Base-by-base conservation (phyloP, 2,329 filamentous ascomycete genomes). In the Claviceps africana region DNA sequence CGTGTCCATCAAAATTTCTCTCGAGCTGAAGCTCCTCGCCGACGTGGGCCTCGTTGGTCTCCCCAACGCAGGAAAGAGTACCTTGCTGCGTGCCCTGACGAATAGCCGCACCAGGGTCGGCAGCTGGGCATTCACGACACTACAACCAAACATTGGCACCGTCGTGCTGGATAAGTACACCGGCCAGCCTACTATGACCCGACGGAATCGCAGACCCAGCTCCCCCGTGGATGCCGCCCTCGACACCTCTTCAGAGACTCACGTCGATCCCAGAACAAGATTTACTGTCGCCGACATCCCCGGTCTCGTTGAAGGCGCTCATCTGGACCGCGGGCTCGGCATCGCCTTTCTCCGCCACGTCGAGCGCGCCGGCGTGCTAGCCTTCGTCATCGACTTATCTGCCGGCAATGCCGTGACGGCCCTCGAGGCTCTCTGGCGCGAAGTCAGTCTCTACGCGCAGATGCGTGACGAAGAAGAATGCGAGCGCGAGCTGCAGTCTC, bases 241-340 rank as follows among this genome's bases (percentile, higher is more conserved):
- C 77, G 48, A 37, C 17, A 19, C 19, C 13, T 30, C 37, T 2
- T 31, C 48, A 60, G 72, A 66, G 5, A 69, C 75, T 47, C 73
- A 65, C 65, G 73, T 64, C 60, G 76, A 69, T 64, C 71, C 78
- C 1, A 78, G 89, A 35, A 88, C 85, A 1, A 82, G 86, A 53
- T 95, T 97, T 67, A 95, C 88, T 9, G 85, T 98, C 54, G 93
- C 93, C 17, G 93, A 98, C 65, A 97, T 98, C 53, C 93, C 93
- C 1, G 93, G 93, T 1, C 73, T 98, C 54, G 88, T 98, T 47
- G 84, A 94, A 66, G 89, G 88, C 58, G 93, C 93, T 0, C 91
- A 97, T 68, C 77, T 95, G 9, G 90, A 98, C 68, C 85, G 83
- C 57, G 93, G 93, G 0, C 78, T 98, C 0, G 93, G 93, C 0